These are phyloP conservation scores for Rubia peregrina DNA, from an alignment of 305 asterid species.

Conservation along the genomic window DNA sequence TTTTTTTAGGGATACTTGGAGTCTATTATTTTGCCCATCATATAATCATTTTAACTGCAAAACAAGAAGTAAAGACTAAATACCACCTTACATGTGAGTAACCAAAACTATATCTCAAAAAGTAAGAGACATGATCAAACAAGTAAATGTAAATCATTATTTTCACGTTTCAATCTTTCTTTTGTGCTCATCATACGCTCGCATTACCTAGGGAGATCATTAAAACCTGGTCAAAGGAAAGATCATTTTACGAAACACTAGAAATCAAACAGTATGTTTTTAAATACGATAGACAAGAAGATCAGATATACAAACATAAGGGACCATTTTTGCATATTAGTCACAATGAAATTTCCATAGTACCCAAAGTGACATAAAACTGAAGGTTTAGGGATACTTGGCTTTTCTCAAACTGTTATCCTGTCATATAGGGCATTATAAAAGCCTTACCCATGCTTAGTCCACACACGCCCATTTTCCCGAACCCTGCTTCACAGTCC, in stretches of 20 bases:
- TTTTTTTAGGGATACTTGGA: too few relatives aligned
- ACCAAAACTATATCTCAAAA: not conserved
- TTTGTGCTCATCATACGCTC: too few relatives aligned
- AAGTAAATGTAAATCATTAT: too few relatives aligned
- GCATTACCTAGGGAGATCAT: too few relatives aligned
- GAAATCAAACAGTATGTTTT: not conserved
- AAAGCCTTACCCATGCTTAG: slow-evolving; percentile 89
- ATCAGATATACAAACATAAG: not conserved
- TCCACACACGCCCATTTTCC: slow-evolving; percentile 98
- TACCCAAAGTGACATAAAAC: not conserved
- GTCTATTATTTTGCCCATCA: too few relatives aligned
- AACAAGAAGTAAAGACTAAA: not conserved
- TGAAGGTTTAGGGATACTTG: not conserved
- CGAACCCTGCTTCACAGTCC: slow-evolving; percentile 80
- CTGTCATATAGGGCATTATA: slow-evolving; percentile 16
- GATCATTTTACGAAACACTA: not conserved
- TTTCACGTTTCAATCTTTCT: too few relatives aligned
- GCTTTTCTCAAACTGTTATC: not conserved
- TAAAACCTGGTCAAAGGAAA: too few relatives aligned
- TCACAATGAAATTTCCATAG: not conserved
- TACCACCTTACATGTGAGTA: not conserved
- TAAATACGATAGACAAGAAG: not conserved
- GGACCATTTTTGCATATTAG: not conserved
- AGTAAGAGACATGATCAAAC: not conserved
- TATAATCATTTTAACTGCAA: not conserved